A percentile compares a stretch with the other conserved stretches of the same genome.
Evolutionary conservation across 1,284 basidiomycete genomes (phyloP).

Genomic region (Thecaphora frezii): DNA sequence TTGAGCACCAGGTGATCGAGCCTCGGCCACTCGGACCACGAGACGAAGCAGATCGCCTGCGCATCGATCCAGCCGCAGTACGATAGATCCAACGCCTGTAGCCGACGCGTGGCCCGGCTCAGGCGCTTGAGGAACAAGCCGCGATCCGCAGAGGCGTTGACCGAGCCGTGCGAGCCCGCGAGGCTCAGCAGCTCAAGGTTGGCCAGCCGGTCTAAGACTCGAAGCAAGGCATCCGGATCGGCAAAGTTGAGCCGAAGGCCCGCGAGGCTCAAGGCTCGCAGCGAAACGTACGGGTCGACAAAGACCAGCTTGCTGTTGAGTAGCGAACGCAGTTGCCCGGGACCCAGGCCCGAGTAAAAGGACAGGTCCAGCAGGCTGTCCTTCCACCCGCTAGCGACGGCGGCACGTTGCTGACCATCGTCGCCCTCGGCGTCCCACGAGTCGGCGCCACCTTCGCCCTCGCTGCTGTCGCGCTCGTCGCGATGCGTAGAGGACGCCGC

Average conservation of each 20-base stretch:
- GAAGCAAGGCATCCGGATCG: slow-evolving; percentile 1
- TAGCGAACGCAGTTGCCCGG: neutral
- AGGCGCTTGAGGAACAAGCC: slow-evolving; percentile 22
- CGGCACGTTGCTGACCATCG: neutral
- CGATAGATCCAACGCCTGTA: slow-evolving; percentile 25
- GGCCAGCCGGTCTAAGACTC: slow-evolving; percentile 12
- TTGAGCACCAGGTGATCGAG: slow-evolving; percentile 12
- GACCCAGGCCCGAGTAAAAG: slow-evolving; percentile 1
- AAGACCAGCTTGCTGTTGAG: neutral
- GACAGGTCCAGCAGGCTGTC: slow-evolving; percentile 19
- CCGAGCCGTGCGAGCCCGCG: slow-evolving; percentile 11
- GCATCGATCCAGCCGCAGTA: slow-evolving; percentile 25
- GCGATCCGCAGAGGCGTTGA: neutral
- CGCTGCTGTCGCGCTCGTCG: neutral
- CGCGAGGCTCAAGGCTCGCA: slow-evolving; percentile 25
- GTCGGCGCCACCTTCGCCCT: too few species aligned
- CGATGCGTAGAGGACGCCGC: too few species aligned
- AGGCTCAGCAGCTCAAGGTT: slow-evolving; percentile 25
- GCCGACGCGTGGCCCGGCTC: slow-evolving; percentile 12
- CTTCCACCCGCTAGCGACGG: neutral
- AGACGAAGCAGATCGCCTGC: slow-evolving; percentile 13
- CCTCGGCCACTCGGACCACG: slow-evolving; percentile 12
- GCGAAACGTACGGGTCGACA: slow-evolving; percentile 1
- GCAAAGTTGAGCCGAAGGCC: slow-evolving; percentile 16
- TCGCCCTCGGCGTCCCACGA: neutral